A percentile compares a stretch with the other conserved stretches of the same genome.
These are phyloP conservation scores for Leccinum insolens DNA, from an alignment of 1,284 basidiomycete genomes.

Conservation along the genomic window DNA sequence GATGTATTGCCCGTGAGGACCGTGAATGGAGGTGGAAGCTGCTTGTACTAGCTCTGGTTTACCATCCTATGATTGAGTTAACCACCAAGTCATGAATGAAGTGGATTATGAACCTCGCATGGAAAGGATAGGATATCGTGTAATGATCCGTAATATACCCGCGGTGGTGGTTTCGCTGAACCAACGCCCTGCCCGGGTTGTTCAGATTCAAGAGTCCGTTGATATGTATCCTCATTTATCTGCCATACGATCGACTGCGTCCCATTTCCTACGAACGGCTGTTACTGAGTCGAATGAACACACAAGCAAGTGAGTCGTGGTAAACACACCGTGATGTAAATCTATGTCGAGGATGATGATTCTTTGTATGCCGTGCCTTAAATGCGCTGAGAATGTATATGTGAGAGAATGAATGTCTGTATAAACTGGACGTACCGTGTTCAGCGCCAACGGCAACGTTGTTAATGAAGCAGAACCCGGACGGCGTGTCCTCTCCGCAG, in stretches of 20 bases:
- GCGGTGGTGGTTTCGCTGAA: constrained; percentile 8
- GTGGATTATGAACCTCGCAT: constrained; percentile 68
- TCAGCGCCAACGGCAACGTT: constrained; percentile 91
- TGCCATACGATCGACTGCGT: constrained; percentile 78
- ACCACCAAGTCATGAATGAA: neutral
- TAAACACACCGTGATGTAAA: no score
- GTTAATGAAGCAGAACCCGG: constrained; percentile 90
- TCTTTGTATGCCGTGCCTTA: no score
- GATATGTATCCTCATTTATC: constrained; percentile 87
- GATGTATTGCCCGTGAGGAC: constrained; percentile 88
- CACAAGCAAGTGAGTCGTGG: no score
- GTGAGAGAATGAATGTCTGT: constrained; percentile 4
- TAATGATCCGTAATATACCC: constrained; percentile 17
- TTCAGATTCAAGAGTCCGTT: constrained; percentile 65
- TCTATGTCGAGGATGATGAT: no score
- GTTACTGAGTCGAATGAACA: neutral
- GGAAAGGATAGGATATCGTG: constrained; percentile 91
- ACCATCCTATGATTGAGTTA: constrained; percentile 62
- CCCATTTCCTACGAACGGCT: constrained; percentile 71
- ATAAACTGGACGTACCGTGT: constrained; percentile 60
- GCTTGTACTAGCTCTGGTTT: constrained; percentile 80
- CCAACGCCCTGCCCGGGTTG: constrained; percentile 35
- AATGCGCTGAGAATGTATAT: no score
- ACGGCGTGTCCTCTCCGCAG: constrained; percentile 85
- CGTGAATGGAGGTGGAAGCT: constrained; percentile 80